Evolutionary conservation across 805 yeast genomes (phyloP), one percentile per base, ranked within the genome.

Genomic region (Diddensiella caesifluorescens): DNA sequence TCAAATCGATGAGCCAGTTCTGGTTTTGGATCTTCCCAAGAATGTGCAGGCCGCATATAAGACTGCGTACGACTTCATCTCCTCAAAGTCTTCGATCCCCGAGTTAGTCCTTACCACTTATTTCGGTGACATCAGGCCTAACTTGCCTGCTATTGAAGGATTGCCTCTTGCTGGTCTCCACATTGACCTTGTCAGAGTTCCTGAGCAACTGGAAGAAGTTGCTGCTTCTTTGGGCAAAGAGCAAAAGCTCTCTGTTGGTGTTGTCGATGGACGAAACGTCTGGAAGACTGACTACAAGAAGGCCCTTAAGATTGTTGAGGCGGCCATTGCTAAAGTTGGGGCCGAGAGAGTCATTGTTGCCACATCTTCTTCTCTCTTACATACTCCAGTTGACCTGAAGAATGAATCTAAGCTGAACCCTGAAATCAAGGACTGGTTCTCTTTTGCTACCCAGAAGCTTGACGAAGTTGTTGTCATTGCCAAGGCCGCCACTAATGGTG

Each of bases 51-150:
- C 79, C 51, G 90, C 95, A 66, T 86, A 73, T 83, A 80, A 86
- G 77, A 75, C 78, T 49, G 95, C 97, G 63, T 92, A 78, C 74
- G 84, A 79, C 55, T 75, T 67, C 66, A 74, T 90, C 46, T 78
- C 80, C 55, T 71, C 78, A 60, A 70, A 74, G 65, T 78, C 73
- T 59, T 76, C 78, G 54, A 65, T 81, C 59, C 95, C 95, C 68
- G 80, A 83, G 68, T 69, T 92, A 57, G 70, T 82, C 58, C 68
- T 92, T 62, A 77, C 97, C 63, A 73, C 97, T 60, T 92, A 92
- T 80, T 92, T 92, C 67, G 98, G 98, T 76, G 95, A 94, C 62
- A 96, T 86, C 60, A 83, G 88, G 73, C 97, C 97, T 73, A 92
- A 92, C 85, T 72, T 89, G 65, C 73, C 70, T 54, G 89, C 96